Percentiles rank a stretch among this genome's conserved stretches.
These are phyloP conservation scores for Leccinum boreale DNA, from an alignment of 768 basidiomycete genomes.

Conservation along the genomic window DNA sequence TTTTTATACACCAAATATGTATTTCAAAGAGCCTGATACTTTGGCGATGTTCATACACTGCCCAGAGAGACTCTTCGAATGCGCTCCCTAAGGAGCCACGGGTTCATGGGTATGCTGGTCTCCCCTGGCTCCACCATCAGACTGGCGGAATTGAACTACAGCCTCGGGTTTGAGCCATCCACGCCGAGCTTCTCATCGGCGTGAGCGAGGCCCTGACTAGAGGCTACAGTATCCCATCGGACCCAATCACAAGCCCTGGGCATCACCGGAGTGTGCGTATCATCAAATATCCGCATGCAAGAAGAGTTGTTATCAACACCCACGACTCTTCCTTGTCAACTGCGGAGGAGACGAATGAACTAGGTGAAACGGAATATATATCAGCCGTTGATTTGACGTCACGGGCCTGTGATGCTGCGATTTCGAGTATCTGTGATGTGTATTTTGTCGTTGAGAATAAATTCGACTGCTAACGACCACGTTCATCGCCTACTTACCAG, in stretches of 20 bases:
- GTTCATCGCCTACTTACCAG: not conserved
- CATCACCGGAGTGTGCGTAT: too few species aligned
- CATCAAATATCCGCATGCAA: not conserved
- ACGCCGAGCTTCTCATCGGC: not conserved
- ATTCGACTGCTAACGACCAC: too few species aligned
- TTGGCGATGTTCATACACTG: not conserved
- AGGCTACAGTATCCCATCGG: not conserved
- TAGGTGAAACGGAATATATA: not conserved
- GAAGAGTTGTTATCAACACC: not conserved
- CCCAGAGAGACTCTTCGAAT: not conserved
- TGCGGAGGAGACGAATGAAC: too few species aligned
- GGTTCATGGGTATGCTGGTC: not conserved
- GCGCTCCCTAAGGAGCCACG: not conserved
- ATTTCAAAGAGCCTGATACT: not conserved
- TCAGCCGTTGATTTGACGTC: not conserved
- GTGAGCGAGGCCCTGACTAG: not conserved
- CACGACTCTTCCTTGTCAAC: too few species aligned
- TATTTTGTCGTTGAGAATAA: not conserved
- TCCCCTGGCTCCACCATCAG: conserved; percentile 39
- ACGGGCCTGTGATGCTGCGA: not conserved
- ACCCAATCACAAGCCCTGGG: not conserved
- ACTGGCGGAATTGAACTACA: conserved; percentile 77
- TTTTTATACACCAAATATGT: not conserved
- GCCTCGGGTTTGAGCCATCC: not conserved
- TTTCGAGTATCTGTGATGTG: not conserved